Conservation (phyloP, 1,284 basidiomycete genomes). For the Gomphus bonarii region DNA sequence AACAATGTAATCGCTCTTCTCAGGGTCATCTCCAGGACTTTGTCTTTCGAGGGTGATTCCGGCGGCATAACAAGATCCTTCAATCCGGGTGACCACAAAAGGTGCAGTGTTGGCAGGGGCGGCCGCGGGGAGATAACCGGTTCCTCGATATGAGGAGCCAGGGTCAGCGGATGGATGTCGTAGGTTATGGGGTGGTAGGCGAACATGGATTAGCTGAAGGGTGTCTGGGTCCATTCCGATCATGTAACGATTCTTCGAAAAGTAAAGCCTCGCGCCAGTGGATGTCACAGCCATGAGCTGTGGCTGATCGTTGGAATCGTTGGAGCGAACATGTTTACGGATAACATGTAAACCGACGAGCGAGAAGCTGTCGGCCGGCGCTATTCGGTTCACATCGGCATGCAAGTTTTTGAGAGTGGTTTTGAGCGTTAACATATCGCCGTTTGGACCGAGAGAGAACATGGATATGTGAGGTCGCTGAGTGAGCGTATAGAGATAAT, state of each 20-base stretch:
- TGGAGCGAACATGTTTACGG: slow-evolving; percentile 24
- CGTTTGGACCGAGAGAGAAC: slow-evolving; percentile 19
- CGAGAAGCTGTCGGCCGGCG: slow-evolving; percentile 37
- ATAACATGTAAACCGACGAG: slow-evolving; percentile 58
- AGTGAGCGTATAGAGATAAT: slow-evolving; percentile 67
- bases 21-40: slow-evolving; percentile 44
- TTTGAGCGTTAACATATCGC: slow-evolving; percentile 10
- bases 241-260: slow-evolving; percentile 31
- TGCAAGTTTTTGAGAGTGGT: slow-evolving; percentile 9
- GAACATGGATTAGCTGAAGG: slow-evolving; percentile 64
- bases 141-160: slow-evolving; percentile 27
- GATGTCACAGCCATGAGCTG: slow-evolving; percentile 74
- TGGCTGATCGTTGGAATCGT: slow-evolving; percentile 53
- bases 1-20: slow-evolving; percentile 66
- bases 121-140: slow-evolving; percentile 33
- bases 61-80: slow-evolving; percentile 39
- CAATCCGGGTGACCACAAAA: slow-evolving; percentile 44
- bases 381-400: slow-evolving; percentile 5
- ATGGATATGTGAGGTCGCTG: slow-evolving; percentile 61
- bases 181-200: slow-evolving; percentile 67
- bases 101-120: slow-evolving; percentile 39
- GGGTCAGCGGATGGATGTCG: slow-evolving; percentile 46
- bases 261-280: slow-evolving; percentile 75
- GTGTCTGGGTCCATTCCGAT: slow-evolving; percentile 16
- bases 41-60: slow-evolving; percentile 62